A percentile compares a stretch with the other conserved stretches of the same genome.
Conservation (phyloP, 768 basidiomycete species). For the Suillus clintonianus region DNA sequence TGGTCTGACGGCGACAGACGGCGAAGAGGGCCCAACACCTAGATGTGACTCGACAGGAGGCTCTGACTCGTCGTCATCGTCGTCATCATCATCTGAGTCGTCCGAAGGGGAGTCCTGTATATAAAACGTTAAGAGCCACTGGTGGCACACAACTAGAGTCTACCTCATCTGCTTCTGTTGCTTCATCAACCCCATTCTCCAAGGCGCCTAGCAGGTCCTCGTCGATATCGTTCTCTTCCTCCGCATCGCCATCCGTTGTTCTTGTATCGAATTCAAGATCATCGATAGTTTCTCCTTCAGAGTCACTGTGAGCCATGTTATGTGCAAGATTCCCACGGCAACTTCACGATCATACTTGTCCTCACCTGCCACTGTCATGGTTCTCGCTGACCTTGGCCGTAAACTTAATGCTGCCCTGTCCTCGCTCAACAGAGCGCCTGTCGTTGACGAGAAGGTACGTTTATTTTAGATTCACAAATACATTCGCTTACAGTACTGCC, state of each 20-base stretch:
- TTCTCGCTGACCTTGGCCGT: slow-evolving; percentile 92
- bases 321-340: slow-evolving; percentile 31
- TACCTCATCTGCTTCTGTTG: slow-evolving; percentile 73
- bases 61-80: slow-evolving; percentile 55
- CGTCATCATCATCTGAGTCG: slow-evolving; percentile 61
- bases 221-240: slow-evolving; percentile 53
- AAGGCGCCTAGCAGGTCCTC: slow-evolving; percentile 65
- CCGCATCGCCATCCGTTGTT: slow-evolving; percentile 44
- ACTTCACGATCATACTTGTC: slow-evolving; percentile 15
- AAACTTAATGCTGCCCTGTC: slow-evolving; percentile 93
- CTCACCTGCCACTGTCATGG: slow-evolving; percentile 55
- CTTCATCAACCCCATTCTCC: slow-evolving; percentile 59
- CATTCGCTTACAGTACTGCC: slow-evolving; percentile 13
- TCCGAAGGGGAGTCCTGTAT: slow-evolving; percentile 59
- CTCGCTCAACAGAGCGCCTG: slow-evolving; percentile 80
- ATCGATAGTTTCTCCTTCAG: slow-evolving; percentile 64
- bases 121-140: slow-evolving; percentile 8
- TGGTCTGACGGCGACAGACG: slow-evolving; percentile 24
- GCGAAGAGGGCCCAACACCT: slow-evolving; percentile 29
- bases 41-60: slow-evolving; percentile 35
- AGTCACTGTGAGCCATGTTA: slow-evolving; percentile 57
- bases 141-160: slow-evolving; percentile 18
- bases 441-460: slow-evolving; percentile 89
- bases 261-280: slow-evolving; percentile 54
- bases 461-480: background rate